Base-by-base conservation (phyloP, 2,329 filamentous ascomycete species). In the Sclerotinia spermophila region DNA sequence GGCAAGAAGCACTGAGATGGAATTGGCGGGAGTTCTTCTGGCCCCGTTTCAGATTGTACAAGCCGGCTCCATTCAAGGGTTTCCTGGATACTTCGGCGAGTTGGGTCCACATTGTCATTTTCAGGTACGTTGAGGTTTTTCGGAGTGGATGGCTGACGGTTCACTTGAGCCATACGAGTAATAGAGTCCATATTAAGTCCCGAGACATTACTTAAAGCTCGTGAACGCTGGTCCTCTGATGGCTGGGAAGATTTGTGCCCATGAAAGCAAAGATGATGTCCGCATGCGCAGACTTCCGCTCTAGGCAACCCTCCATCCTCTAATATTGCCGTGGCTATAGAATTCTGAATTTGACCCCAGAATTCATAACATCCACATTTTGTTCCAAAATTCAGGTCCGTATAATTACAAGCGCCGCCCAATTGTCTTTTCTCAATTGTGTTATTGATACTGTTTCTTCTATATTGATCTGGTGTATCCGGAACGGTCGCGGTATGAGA, bases 241-340 rank as follows among this genome's bases (percentile, higher is more conserved):
- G 66, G 72, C 71, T 44, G 75, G 70, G 40, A 48, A 38, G 48
- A 21, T 51, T 72, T 73, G 68, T 72, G 71, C 64, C 81, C 78
- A 79, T 87, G 86, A 76, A 84, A 87, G 77, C 86, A 87, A 10
- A 85, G 85, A 81, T 87, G 86, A 77, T 87, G 86, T 55, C 83
- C 83, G 74, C 86, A 87, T 69, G 84, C 82, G 78, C 86, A 87
- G 35, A 76, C 74, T 30, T 73, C 78, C 27, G 74, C 72, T 69
- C 71, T 60, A 42, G 55, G 67, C 61, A 61, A 67, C 48, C 60
- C 53, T 27, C 60, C 68, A 56, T 45, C 66, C 56, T 40, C 70
- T 40, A 64, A 35, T 66, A 48, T 56, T 61, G 56, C 56, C 13
- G 27, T 42, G 59, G n/a, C 17, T n/a, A 45, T 45, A 7, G 27